Evolutionary conservation across 129 eudicot species (phyloP), one percentile per base, ranked within the genome.

Genomic region (Calendula officinalis): DNA sequence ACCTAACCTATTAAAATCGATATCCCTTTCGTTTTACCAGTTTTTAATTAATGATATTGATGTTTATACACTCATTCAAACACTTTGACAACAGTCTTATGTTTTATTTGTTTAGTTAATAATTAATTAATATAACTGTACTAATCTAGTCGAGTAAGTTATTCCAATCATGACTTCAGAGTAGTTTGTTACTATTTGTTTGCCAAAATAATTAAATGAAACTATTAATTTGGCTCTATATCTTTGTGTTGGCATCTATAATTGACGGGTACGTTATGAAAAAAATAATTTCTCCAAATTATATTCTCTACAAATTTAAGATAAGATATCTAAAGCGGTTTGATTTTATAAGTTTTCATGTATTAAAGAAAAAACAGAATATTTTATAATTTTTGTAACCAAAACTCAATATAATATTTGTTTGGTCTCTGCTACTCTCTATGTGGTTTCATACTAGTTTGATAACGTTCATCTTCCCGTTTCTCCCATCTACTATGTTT

Each of bases 61-160:
- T 9, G 59, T n/a, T 55, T 45, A 55, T 57, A 43, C 59, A 33
- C 37, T 7, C 30, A 39, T 66, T 15, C 32, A 73, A 36, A 51
- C 47, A 45, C 15, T 30, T 57, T 58, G 36, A 50, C 48, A 60
- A 52, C 68, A 35, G 2, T 58, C 30, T 17, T 32, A 39, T 14
- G 7, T 45, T 41, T n/a, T n/a, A n/a, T n/a, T n/a, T n/a, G n/a
- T n/a, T n/a, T 15, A 12, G 22, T 70, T 4, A 11, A n/a, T 44
- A 68, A 13, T 51, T 57, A 11, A 62, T 39, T 30, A 10, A 27
- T 33, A 32, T 32, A 60, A 41, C 51, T 68, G 63, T 47, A n/a
- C 68, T 34, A 75, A 62, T 60, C 80, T 70, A 60, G 8, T 44
- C 70, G 69, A 67, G 80, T 53, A 59, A 68, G 70, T 60, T 69